Base-by-base conservation (phyloP, 805 yeast genomes). In the Yarrowia porcina region DNA sequence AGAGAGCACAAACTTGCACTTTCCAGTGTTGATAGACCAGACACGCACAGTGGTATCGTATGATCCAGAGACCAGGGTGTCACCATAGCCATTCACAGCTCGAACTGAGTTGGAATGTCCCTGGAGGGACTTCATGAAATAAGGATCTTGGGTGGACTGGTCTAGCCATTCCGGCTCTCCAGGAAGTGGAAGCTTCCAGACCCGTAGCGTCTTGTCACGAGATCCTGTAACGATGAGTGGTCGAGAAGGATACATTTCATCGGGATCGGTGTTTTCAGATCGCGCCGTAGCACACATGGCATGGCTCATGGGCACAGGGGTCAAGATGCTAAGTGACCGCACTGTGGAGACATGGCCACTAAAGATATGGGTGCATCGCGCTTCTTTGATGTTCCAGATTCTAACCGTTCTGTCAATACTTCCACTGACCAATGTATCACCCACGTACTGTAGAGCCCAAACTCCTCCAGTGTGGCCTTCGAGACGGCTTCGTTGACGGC, bases 381-480 rank as follows among this genome's bases (percentile, higher is more conserved):
- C 96, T 21, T 88, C 85, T 63, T 82, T 80, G 65, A 92, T 84
- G 71, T 92, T 90, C 99, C 99, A 94, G 4, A 94, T 85, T 64
- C 99, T 82, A 3, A 94, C 96, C 0, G 96, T 87, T 68, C 97
- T 82, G 75, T 94, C 99, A 0, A 97, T 93, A 1, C 97, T 88
- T 0, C 98, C 99, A 65, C 96, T 88, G 0, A 93, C 96, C 47
- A 94, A 79, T 9, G 91, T 90, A n/a, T 70, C 68, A 21, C 89
- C 91, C 62, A 83, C 79, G 71, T 91, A 92, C 74, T 93, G 90
- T 72, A 94, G 80, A 0, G 99, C 98, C 99, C 99, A 94, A 5
- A 94, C 99, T 39, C 99, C 99, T 47, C 99, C 99, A 62, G 88
- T 96, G 71, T 94, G 99, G 8, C 97, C 97, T 44, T 80, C 79